Base-by-base conservation (phyloP, 129 eudicot species). In the Flaveria trinervia region DNA sequence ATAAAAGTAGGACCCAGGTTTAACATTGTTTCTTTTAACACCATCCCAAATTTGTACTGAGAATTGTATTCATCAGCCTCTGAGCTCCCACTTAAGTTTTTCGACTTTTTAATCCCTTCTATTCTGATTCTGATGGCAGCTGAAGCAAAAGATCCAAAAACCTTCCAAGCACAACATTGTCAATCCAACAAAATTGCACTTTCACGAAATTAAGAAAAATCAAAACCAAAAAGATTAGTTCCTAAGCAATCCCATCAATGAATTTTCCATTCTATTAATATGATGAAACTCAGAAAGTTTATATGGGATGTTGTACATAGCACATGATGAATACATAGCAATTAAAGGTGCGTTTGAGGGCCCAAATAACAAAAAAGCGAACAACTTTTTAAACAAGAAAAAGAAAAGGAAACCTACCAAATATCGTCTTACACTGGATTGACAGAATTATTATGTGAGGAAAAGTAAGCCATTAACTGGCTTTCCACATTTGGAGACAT, bases 1-100 rank as follows among this genome's bases (percentile, higher is more conserved):
- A 95, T 95, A 78, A 95, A 95, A 62, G 99, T 89, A 49, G 99
- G 99, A 9, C 99, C 99, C 67, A 95, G 81, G 79, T 83, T 88
- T 55, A 95, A 81, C 92, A 95, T 86, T 60, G 99, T 91, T 84
- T 95, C 97, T 83, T 95, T 95, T 50, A 95, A 88, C 61, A 95
- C 86, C 84, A 79, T 59, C 57, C 99, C 99, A 72, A 91, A 88
- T 50, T 78, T 83, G 83, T 90, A 87, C 66, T 93, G 87, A 28
- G 89, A 84, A 68, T 79, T 41, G 74, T 68, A 81, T 55, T 74
- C 73, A 39, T 64, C 84, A 68, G 67, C 82, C 56, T 84, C 84
- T 28, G 85, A 74, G 52, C 76, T 86, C 62, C 65, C 56, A 68
- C 73, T 83, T 79, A 85, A 72, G 28, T 68, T 79, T 60, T 74